phyloP scores from a whole-genome alignment of 148 eudicot species.

The Polygonum maritimum region DNA sequence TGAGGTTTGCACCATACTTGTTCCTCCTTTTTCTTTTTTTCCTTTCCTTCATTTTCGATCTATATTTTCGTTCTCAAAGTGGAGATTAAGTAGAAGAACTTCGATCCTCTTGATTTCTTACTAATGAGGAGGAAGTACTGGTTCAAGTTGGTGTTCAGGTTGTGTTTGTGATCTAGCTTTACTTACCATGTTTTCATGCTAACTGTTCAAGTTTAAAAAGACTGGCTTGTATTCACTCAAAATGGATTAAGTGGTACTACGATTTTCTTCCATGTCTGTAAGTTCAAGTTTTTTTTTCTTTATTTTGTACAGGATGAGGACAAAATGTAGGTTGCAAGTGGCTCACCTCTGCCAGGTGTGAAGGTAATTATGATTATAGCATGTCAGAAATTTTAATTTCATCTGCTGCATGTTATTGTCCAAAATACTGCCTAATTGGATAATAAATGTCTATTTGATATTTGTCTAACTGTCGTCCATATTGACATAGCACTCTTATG shows the following conservation, averaged over 20 bases:
- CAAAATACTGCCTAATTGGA: not conserved
- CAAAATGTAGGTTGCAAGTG: conserved; percentile 55
- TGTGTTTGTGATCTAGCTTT: conserved; percentile 4
- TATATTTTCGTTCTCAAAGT: too few relatives aligned
- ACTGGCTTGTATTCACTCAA: too few relatives aligned
- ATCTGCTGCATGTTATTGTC: not conserved
- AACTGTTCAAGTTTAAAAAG: too few relatives aligned
- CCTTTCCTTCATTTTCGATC: not conserved
- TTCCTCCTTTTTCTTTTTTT: not conserved
- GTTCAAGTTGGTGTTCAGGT: conserved; percentile 47
- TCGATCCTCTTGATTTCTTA: too few relatives aligned
- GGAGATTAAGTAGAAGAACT: too few relatives aligned
- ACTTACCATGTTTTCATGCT: not conserved
- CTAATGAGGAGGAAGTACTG: conserved; percentile 23
- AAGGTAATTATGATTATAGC: conserved; percentile 54
- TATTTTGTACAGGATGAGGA: conserved; percentile 41
- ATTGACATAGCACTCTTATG: not conserved
- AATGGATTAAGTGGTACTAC: too few relatives aligned
- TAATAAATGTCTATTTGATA: too few relatives aligned
- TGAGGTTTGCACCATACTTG: conserved; percentile 36
- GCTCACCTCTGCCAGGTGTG: conserved; percentile 98
- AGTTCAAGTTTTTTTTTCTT: conserved; percentile 8
- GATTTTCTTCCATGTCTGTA: not conserved
- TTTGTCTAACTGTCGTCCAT: not conserved
- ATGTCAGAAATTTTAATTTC: conserved; percentile 1